Percentiles rank a stretch among this genome's conserved stretches.
phyloP scores from a whole-genome alignment of 2,329 filamentous ascomycete genomes.

The Arthrobotrys sinensis region DNA sequence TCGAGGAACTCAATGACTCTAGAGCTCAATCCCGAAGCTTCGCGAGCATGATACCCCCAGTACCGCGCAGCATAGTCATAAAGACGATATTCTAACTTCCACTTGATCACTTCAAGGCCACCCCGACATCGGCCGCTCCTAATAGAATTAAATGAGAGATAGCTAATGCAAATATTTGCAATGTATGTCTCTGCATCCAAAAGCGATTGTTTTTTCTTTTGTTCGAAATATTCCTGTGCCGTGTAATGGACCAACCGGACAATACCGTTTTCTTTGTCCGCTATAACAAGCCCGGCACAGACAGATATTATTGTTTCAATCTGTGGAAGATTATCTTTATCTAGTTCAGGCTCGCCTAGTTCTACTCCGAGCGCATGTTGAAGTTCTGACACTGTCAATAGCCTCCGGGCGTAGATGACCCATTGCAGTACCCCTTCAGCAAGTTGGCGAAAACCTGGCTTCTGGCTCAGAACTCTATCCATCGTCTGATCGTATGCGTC shows the following conservation, averaged over 20 bases:
- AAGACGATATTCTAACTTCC: not conserved
- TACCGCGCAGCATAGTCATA: slow-evolving; percentile 6
- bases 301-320: not conserved
- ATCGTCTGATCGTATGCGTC: slow-evolving; percentile 14
- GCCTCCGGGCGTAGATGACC: slow-evolving; percentile 7
- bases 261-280: not conserved
- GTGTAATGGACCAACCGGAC: slow-evolving; percentile 27
- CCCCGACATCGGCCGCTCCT: not conserved
- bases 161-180: not conserved
- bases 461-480: not conserved
- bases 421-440: slow-evolving; percentile 2
- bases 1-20: not conserved
- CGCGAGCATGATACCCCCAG: not conserved
- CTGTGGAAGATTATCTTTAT: not conserved
- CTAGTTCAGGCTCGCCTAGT: not conserved
- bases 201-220: not conserved
- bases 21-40: not conserved
- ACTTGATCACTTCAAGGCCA: not conserved
- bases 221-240: slow-evolving; percentile 16
- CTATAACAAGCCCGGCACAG: slow-evolving; percentile 19
- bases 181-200: not conserved
- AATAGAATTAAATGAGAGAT: slow-evolving; percentile 8
- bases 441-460: not conserved
- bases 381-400: not conserved
- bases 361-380: not conserved